phyloP scores from a whole-genome alignment of 352 stramenopile genomes.

The Globisporangium irregulare region DNA sequence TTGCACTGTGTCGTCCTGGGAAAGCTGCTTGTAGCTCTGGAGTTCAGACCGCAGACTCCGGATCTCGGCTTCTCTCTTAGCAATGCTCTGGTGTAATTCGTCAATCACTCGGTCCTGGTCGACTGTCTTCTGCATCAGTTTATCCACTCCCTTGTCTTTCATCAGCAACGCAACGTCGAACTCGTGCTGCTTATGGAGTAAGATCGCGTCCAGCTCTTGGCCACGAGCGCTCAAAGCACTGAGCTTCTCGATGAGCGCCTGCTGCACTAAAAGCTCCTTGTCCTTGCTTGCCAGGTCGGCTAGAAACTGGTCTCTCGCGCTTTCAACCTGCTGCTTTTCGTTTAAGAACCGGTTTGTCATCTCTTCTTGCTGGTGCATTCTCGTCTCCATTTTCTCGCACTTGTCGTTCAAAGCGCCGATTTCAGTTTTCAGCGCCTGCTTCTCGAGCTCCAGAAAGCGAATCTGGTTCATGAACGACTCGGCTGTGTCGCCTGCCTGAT shows the following conservation, averaged over 20 bases:
- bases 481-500: slow-evolving; percentile 24
- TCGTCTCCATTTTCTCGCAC: slow-evolving; percentile 16
- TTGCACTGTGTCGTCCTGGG: slow-evolving; percentile 74
- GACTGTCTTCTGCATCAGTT: slow-evolving; percentile 47
- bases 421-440: slow-evolving; percentile 17
- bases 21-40: slow-evolving; percentile 40
- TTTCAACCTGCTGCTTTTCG: slow-evolving; percentile 18
- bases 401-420: slow-evolving; percentile 15
- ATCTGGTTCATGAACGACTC: slow-evolving; percentile 36
- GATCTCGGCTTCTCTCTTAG: slow-evolving; percentile 29
- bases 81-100: slow-evolving; percentile 21
- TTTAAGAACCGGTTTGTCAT: slow-evolving; percentile 40
- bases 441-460: slow-evolving; percentile 29
- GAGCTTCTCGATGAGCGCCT: slow-evolving; percentile 10
- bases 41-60: slow-evolving; percentile 29
- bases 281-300: background rate
- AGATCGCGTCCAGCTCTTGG: slow-evolving; percentile 8
- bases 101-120: slow-evolving; percentile 34
- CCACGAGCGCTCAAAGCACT: background rate
- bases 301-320: background rate
- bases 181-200: slow-evolving; percentile 2
- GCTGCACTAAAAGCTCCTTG: background rate
- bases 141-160: slow-evolving; percentile 42
- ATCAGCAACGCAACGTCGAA: background rate
- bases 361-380: slow-evolving; percentile 42